Conservation (phyloP, 768 basidiomycete genomes). For the Collybia sordida region DNA sequence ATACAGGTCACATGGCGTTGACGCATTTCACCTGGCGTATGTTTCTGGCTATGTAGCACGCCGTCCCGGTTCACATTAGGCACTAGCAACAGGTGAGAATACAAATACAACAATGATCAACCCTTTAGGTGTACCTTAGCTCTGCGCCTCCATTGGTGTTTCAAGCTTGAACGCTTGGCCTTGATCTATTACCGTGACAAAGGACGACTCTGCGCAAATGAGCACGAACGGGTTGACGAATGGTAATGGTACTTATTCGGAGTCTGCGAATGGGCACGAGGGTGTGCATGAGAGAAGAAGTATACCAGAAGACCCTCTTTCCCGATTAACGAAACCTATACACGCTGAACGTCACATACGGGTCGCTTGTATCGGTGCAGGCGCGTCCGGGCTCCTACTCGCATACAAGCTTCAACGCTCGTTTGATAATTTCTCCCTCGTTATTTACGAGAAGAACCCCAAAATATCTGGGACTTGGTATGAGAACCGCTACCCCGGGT, state of each 20-base stretch:
- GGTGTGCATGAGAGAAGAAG: background rate
- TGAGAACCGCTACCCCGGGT: conserved; percentile 37
- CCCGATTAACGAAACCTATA: conserved; percentile 20
- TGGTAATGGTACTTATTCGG: background rate
- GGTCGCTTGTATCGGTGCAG: conserved; percentile 32
- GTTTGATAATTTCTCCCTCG: conserved; percentile 29
- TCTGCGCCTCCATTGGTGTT: too few relatives aligned
- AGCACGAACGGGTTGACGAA: background rate
- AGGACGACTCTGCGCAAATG: too few relatives aligned
- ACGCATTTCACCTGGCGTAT: too few relatives aligned
- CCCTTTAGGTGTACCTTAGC: too few relatives aligned
- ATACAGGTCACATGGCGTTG: too few relatives aligned
- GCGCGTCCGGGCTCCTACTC: conserved; percentile 31
- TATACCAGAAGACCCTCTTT: background rate
- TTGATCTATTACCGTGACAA: too few relatives aligned
- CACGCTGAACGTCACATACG: conserved; percentile 25
- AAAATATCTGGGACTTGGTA: conserved; percentile 31
- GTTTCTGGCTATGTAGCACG: too few relatives aligned
- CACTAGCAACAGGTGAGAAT: too few relatives aligned
- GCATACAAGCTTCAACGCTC: conserved; percentile 34
- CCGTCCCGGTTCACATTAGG: too few relatives aligned
- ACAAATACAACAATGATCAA: too few relatives aligned
- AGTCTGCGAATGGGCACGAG: too few relatives aligned
- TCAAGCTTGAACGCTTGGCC: too few relatives aligned
- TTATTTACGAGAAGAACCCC: conserved; percentile 33